phyloP scores from a whole-genome alignment of 2,329 filamentous ascomycete genomes.

The Neurospora sp. region DNA sequence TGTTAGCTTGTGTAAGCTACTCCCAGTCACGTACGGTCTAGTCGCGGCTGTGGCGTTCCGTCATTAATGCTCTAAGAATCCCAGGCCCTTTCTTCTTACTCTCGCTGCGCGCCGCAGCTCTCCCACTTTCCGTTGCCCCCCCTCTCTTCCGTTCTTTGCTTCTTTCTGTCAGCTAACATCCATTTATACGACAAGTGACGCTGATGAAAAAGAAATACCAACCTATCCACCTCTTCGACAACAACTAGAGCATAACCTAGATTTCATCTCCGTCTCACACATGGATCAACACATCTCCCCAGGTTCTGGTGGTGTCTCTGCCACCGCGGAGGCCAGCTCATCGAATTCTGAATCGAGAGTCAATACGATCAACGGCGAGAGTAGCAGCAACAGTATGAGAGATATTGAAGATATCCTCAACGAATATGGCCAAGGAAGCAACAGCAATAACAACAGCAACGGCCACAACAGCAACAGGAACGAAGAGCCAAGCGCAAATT shows the following conservation, averaged over 20 bases:
- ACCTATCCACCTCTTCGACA: background rate
- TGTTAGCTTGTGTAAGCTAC: background rate
- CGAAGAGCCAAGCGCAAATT: background rate
- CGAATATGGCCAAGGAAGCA: background rate
- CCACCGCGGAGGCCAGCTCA: background rate
- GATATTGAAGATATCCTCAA: background rate
- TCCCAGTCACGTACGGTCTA: background rate
- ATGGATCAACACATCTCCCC: background rate
- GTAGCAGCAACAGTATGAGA: conserved; percentile 1
- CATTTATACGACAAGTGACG: background rate
- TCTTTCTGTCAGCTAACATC: background rate
- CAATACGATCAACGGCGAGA: conserved; percentile 2
- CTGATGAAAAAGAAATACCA: background rate
- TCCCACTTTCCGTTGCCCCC: background rate
- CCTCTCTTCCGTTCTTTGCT: background rate
- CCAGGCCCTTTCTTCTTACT: background rate
- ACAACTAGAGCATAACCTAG: background rate
- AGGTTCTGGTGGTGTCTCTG: background rate
- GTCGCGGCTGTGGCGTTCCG: background rate
- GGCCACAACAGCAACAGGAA: background rate
- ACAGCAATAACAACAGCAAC: background rate
- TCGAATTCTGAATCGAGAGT: background rate
- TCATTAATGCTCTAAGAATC: background rate
- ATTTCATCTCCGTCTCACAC: background rate
- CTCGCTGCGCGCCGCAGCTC: background rate